Percentiles rank a stretch among this genome's conserved stretches.
Evolutionary conservation across 495 filamentous ascomycete species (phyloP).

Genomic region (Parathielavia hyrcaniae): DNA sequence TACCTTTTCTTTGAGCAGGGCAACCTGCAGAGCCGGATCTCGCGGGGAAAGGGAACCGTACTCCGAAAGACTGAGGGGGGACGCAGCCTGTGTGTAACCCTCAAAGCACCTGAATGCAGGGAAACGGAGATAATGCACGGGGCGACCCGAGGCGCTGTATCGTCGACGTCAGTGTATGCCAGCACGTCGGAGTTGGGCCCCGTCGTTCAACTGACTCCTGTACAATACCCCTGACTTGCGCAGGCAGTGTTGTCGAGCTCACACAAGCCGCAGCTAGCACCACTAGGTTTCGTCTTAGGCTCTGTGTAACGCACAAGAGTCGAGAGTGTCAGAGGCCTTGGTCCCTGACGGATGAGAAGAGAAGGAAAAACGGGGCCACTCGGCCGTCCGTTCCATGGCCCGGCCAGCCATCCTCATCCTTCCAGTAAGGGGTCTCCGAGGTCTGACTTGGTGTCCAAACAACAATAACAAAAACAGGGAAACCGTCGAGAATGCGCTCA

Average conservation of each 20-base stretch:
- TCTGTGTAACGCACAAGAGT: neutral
- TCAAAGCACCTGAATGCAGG: constrained; percentile 13
- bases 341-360: neutral
- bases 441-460: neutral
- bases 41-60: constrained; percentile 5
- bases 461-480: neutral
- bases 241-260: neutral
- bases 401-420: neutral
- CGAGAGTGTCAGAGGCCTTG: constrained; percentile 4
- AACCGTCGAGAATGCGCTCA: constrained; percentile 2
- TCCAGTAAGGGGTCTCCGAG: neutral
- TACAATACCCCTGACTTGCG: neutral
- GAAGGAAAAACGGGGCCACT: neutral
- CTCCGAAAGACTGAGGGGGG: constrained; percentile 2
- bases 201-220: neutral
- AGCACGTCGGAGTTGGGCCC: constrained; percentile 1
- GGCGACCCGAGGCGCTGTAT: constrained; percentile 18
- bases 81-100: constrained; percentile 19
- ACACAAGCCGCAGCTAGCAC: neutral
- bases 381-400: neutral
- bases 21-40: constrained; percentile 12
- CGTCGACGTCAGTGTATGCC: constrained; percentile 24
- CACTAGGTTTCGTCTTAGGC: neutral
- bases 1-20: no score
- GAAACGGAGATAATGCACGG: constrained; percentile 17